Conservation (phyloP, 2,329 filamentous ascomycete species). For the Colletotrichum tropicicola region DNA sequence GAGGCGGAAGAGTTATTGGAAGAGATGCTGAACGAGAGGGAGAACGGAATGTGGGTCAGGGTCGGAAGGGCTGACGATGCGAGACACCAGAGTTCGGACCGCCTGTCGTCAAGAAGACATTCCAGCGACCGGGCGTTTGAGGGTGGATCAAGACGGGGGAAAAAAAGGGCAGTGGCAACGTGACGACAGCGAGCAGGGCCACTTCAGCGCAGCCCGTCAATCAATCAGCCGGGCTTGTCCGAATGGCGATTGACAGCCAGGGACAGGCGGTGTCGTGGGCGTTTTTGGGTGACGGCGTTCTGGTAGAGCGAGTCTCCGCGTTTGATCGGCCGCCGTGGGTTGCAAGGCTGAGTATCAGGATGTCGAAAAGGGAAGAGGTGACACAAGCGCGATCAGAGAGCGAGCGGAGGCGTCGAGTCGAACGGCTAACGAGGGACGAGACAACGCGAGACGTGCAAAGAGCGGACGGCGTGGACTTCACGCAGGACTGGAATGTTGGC, state of each 20-base stretch:
- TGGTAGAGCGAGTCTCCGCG: conserved; percentile 24
- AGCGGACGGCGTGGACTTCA: conserved; percentile 10
- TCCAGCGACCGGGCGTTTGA: conserved; percentile 24
- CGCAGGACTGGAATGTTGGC: neutral
- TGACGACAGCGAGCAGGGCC: conserved; percentile 4
- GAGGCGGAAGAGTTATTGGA: conserved; percentile 4
- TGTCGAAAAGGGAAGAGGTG: conserved; percentile 17
- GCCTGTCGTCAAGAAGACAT: conserved; percentile 21
- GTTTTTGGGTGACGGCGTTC: neutral
- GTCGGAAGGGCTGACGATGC: conserved; percentile 4
- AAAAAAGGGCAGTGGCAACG: neutral
- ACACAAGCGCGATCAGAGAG: conserved; percentile 2
- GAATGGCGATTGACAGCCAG: neutral
- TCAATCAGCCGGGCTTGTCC: conserved; percentile 4
- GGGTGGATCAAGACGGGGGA: conserved; percentile 21
- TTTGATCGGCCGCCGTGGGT: conserved; percentile 27
- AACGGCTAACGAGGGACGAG: neutral
- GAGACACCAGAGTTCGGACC: conserved; percentile 23
- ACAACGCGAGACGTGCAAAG: neutral
- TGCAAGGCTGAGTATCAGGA: conserved; percentile 29
- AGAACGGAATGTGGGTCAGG: conserved; percentile 28
- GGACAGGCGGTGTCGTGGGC: neutral
- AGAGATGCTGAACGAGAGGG: conserved; percentile 18
- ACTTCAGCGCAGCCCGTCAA: neutral
- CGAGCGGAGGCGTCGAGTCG: neutral